A percentile compares a stretch with the other conserved stretches of the same genome.
phyloP scores from a whole-genome alignment of 345 rosid genomes.

The Syzygium aqueum region DNA sequence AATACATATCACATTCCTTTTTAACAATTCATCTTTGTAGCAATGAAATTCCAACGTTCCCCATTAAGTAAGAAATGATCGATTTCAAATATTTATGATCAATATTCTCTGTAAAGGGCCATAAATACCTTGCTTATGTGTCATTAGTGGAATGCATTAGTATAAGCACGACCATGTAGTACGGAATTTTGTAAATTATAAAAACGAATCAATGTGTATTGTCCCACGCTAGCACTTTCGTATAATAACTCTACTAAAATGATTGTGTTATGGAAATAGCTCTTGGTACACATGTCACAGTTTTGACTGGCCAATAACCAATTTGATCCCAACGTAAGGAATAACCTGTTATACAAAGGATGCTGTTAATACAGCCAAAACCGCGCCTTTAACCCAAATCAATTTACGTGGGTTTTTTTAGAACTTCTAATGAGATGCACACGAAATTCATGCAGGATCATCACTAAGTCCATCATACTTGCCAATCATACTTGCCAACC shows the following conservation, averaged over 20 bases:
- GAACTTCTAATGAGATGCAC: background rate
- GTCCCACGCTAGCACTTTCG: background rate
- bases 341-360: background rate
- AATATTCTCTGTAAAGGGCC: background rate
- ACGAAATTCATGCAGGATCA: background rate
- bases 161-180: background rate
- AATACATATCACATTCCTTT: background rate
- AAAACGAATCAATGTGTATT: background rate
- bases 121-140: background rate
- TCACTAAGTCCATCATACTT: background rate
- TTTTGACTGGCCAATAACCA: background rate
- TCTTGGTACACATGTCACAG: background rate
- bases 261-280: background rate
- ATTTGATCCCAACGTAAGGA: background rate
- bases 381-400: background rate
- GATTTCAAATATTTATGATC: background rate
- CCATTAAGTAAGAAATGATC: background rate
- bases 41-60: background rate
- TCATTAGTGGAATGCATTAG: background rate
- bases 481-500: fast-evolving
- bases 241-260: background rate
- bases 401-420: background rate
- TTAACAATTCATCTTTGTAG: background rate
- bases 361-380: background rate
- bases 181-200: background rate